Evolutionary conservation across 352 stramenopile genomes (phyloP).

Genomic region (Pythium volutum): DNA sequence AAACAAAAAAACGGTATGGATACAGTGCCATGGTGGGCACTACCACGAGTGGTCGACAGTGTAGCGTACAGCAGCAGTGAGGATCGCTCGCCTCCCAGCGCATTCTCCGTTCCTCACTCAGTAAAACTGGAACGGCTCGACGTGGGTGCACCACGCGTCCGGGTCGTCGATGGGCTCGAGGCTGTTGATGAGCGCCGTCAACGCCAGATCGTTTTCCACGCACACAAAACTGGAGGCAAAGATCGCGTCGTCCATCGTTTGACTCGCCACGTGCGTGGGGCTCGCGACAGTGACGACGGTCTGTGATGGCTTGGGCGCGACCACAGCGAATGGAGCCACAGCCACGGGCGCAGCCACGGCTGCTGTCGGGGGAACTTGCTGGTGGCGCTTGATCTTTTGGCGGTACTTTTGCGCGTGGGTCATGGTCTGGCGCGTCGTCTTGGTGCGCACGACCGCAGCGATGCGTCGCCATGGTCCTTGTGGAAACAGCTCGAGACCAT

Average conservation of each 20-base stretch:
- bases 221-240: not conserved
- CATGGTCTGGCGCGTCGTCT: conserved; percentile 51
- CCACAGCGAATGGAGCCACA: too few relatives aligned
- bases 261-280: not conserved
- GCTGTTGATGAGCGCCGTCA: not conserved
- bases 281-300: not conserved
- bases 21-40: too few relatives aligned
- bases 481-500: conserved; percentile 2
- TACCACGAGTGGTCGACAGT: too few relatives aligned
- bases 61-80: too few relatives aligned
- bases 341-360: not conserved
- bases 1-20: too few relatives aligned
- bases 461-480: conserved; percentile 1
- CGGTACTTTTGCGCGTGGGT: conserved; percentile 59
- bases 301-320: not conserved
- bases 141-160: not conserved
- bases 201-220: not conserved
- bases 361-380: not conserved
- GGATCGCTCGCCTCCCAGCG: not conserved
- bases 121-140: not conserved
- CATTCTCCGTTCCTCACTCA: not conserved
- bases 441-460: conserved; percentile 36
- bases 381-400: conserved; percentile 21
- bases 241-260: not conserved
- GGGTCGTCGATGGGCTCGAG: conserved; percentile 5